These are phyloP conservation scores for Bauhinia variegata DNA, from an alignment of 306 rosid genomes.

Conservation along the genomic window DNA sequence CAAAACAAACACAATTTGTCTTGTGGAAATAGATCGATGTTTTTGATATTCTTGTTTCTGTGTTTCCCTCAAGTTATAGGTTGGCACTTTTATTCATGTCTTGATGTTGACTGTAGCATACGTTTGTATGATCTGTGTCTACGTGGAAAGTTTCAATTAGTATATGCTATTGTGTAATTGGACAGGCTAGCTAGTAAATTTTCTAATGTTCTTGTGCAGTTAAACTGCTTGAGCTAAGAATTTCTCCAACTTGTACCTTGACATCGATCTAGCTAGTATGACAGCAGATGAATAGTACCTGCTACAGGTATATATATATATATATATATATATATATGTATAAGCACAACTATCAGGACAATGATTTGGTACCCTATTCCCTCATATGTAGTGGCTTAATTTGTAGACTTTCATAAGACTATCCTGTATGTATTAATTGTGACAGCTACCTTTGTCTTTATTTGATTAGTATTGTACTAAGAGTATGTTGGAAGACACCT, in stretches of 20 bases:
- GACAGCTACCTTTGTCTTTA: constrained; percentile 24
- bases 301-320: constrained; percentile 22
- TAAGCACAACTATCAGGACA: constrained; percentile 29
- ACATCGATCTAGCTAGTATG: constrained; percentile 5
- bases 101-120: too few species aligned
- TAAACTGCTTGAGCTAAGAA: constrained; percentile 28
- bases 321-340: too few species aligned
- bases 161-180: too few species aligned
- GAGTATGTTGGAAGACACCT: constrained; percentile 17
- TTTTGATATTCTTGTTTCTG: too few species aligned
- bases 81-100: too few species aligned
- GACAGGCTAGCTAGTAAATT: background rate
- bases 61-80: too few species aligned
- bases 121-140: too few species aligned
- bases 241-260: constrained; percentile 29
- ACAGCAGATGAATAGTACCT: constrained; percentile 26
- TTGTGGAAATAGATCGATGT: too few species aligned
- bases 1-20: too few species aligned
- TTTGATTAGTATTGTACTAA: background rate
- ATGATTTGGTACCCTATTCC: constrained; percentile 6
- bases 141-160: too few species aligned
- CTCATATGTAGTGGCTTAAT: constrained; percentile 30
- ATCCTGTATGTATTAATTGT: constrained; percentile 13
- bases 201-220: constrained; percentile 30
- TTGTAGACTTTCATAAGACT: constrained; percentile 31